A percentile compares a stretch with the other conserved stretches of the same genome.
Evolutionary conservation across 1,284 basidiomycete genomes (phyloP).

Genomic region (Calocybe gambosa): DNA sequence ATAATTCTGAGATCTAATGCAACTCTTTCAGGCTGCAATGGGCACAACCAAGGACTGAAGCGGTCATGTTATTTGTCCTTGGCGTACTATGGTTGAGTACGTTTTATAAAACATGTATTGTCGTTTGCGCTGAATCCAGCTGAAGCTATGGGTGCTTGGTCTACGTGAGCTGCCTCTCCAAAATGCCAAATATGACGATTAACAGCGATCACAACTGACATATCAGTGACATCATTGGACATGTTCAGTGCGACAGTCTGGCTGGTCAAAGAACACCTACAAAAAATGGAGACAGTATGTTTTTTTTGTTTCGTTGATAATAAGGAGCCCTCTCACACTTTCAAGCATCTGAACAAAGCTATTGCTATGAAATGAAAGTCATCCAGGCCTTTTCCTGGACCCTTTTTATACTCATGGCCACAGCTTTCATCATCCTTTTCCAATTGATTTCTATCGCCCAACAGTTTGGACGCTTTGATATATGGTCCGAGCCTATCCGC

Average conservation of each 20-base stretch:
- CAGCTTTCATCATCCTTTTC: slow-evolving; percentile 35
- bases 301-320: slow-evolving; percentile 3
- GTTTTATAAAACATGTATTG: slow-evolving; percentile 18
- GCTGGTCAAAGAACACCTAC: slow-evolving; percentile 41
- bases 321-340: slow-evolving; percentile 1
- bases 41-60: slow-evolving; percentile 61
- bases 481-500: slow-evolving; percentile 40
- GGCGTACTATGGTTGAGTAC: slow-evolving; percentile 63
- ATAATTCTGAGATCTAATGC: slow-evolving; percentile 9
- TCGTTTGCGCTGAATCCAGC: neutral
- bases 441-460: slow-evolving; percentile 34
- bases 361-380: slow-evolving; percentile 74
- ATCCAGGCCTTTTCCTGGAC: slow-evolving; percentile 75
- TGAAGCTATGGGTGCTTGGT: slow-evolving; percentile 68
- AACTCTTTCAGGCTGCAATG: slow-evolving; percentile 48
- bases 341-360: slow-evolving; percentile 50
- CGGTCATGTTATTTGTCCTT: slow-evolving; percentile 45
- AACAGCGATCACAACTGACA: slow-evolving; percentile 6
- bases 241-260: slow-evolving; percentile 55
- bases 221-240: slow-evolving; percentile 62
- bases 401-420: slow-evolving; percentile 50
- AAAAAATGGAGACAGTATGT: slow-evolving; percentile 51
- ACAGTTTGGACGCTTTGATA: slow-evolving; percentile 31
- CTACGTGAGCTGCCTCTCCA: slow-evolving; percentile 43
- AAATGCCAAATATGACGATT: slow-evolving; percentile 1